phyloP scores from a whole-genome alignment of 2,329 filamentous ascomycete genomes.

The Sclerotinia nivalis region DNA sequence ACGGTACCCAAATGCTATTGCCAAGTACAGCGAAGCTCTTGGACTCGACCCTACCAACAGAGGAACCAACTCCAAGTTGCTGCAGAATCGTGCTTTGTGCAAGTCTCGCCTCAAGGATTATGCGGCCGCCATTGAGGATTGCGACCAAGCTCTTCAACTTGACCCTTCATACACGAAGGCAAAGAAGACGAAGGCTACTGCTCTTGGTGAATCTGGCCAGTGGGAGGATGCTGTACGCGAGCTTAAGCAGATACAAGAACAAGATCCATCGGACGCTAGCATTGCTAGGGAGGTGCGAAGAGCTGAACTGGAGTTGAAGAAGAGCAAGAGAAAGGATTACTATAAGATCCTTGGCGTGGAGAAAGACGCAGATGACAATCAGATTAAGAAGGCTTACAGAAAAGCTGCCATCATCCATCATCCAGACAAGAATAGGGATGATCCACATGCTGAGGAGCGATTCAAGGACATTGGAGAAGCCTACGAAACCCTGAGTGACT shows the following conservation, averaged over 20 bases:
- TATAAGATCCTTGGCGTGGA: constrained; percentile 93
- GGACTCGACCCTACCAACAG: constrained; percentile 85
- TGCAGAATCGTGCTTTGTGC: constrained; percentile 90
- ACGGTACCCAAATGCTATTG: constrained; percentile 75
- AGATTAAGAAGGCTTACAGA: constrained; percentile 96
- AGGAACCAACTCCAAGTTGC: constrained; percentile 89
- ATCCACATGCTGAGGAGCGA: constrained; percentile 78
- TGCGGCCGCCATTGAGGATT: constrained; percentile 79
- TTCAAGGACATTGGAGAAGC: constrained; percentile 99
- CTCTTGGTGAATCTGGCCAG: constrained; percentile 76
- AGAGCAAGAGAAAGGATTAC: constrained; percentile 95
- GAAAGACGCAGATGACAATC: constrained; percentile 79
- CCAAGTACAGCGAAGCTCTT: constrained; percentile 81
- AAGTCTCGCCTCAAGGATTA: constrained; percentile 82
- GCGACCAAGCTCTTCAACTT: constrained; percentile 77
- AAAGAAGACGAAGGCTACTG: constrained; percentile 90
- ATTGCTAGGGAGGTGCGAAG: constrained; percentile 83
- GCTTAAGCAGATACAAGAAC: constrained; percentile 81
- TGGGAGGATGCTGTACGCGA: constrained; percentile 93
- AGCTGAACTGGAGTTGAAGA: constrained; percentile 95
- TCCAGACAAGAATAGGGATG: constrained; percentile 94
- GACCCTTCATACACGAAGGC: constrained; percentile 88
- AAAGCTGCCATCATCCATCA: constrained; percentile 93
- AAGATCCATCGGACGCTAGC: constrained; percentile 76
- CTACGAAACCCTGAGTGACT: constrained; percentile 91